Evolutionary conservation across 164 flowering plant genomes (phyloP).

Genomic region (Vitis amurensis): DNA sequence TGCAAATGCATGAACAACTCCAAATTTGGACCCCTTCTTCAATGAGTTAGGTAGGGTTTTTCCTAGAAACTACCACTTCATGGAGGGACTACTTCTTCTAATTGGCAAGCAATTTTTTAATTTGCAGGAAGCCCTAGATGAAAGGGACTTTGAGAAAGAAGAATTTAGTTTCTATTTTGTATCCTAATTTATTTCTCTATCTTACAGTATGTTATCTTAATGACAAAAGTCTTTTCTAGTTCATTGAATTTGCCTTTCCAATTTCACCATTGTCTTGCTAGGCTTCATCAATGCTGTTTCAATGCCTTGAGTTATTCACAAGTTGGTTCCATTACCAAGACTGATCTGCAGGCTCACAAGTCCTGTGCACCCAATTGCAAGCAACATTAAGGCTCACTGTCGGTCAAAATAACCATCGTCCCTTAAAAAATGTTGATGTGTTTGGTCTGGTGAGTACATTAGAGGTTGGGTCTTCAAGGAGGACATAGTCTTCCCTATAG

Average conservation of each 20-base stretch:
- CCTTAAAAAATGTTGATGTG: conserved; percentile 14
- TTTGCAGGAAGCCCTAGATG: too few species aligned
- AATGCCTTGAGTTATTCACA: not conserved
- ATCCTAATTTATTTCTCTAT: too few species aligned
- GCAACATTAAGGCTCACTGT: conserved; percentile 26
- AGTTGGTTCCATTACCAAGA: not conserved
- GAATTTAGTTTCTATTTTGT: too few species aligned
- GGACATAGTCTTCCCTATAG: conserved; percentile 33
- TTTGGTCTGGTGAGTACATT: conserved; percentile 27
- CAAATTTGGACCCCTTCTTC: conserved; percentile 1
- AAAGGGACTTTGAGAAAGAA: too few species aligned
- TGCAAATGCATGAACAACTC: not conserved
- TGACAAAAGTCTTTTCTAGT: too few species aligned
- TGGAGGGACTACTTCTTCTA: too few species aligned
- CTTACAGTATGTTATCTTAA: too few species aligned
- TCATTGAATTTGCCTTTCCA: too few species aligned
- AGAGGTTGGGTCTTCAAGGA: conserved; percentile 16
- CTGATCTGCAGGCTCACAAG: not conserved
- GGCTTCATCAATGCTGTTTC: not conserved
- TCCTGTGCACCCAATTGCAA: not conserved
- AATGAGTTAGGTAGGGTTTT: not conserved
- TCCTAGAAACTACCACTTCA: not conserved
- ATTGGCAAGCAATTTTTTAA: too few species aligned
- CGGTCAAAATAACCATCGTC: not conserved
- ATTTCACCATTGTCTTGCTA: not conserved